A percentile compares a stretch with the other conserved stretches of the same genome.
These are phyloP conservation scores for Trametes elegans DNA, from an alignment of 768 basidiomycete species.

Conservation along the genomic window DNA sequence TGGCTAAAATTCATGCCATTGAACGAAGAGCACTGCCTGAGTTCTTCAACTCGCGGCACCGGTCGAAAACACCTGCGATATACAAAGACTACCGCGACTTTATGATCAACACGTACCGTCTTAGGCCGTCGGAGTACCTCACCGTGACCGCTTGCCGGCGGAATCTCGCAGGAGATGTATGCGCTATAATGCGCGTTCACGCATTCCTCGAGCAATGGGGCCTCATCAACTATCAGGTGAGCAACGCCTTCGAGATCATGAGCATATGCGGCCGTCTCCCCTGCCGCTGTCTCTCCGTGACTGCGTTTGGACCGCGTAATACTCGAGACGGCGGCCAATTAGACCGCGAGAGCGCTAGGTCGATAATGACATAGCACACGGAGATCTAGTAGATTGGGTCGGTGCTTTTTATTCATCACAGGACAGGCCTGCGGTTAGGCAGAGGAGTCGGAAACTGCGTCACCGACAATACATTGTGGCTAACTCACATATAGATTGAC, in stretches of 20 bases:
- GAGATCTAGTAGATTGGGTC: no score
- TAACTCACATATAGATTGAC: constrained; percentile 71
- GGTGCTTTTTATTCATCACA: no score
- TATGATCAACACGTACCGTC: constrained; percentile 97
- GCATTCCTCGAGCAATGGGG: constrained; percentile 99
- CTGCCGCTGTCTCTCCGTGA: no score
- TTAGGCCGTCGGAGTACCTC: constrained; percentile 92
- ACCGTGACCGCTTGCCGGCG: constrained; percentile 96
- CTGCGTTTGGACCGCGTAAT: no score
- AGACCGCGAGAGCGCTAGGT: no score
- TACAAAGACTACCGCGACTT: constrained; percentile 99
- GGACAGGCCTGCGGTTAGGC: no score
- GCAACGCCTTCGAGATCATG: no score
- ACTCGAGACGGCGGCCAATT: no score
- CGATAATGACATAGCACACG: no score
- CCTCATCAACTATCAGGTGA: constrained; percentile 95
- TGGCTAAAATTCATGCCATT: constrained; percentile 89
- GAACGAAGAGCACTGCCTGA: constrained; percentile 93
- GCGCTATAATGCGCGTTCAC: constrained; percentile 98
- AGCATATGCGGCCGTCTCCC: no score
- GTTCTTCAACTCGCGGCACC: constrained; percentile 95
- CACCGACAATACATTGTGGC: neutral
- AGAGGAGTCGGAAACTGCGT: no score
- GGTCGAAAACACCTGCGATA: constrained; percentile 93
- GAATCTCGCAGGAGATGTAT: constrained; percentile 97